Percentiles rank a stretch among this genome's conserved stretches.
phyloP scores from a whole-genome alignment of 2,329 filamentous ascomycete genomes.

The Hypoxylon sp. region DNA sequence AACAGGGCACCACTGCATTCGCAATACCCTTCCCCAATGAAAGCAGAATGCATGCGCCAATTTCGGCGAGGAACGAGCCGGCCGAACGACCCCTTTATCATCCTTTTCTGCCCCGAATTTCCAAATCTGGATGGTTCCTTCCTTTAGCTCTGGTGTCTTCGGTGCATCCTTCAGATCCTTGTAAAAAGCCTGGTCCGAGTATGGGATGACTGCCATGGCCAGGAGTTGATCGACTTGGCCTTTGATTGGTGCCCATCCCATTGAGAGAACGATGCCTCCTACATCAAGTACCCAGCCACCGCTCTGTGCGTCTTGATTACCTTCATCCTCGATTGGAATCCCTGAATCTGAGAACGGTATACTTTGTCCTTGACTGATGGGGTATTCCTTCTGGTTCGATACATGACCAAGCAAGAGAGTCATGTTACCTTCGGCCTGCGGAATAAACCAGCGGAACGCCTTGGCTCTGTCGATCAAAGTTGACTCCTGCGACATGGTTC shows the following conservation, averaged over 20 bases:
- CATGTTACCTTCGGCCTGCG: conserved; percentile 45
- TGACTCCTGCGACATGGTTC: conserved; percentile 43
- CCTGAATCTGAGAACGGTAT: conserved; percentile 50
- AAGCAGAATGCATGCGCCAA: conserved; percentile 64
- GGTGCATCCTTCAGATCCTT: conserved; percentile 58
- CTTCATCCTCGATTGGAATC: conserved; percentile 42
- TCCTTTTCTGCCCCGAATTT: conserved; percentile 58
- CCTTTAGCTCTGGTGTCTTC: conserved; percentile 58
- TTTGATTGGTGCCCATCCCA: conserved; percentile 66
- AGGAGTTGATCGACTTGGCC: conserved; percentile 63
- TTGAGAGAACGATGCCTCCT: conserved; percentile 66
- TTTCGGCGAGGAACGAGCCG: conserved; percentile 57
- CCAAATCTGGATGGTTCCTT: conserved; percentile 69
- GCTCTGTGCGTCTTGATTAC: conserved; percentile 31
- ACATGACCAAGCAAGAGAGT: conserved; percentile 50
- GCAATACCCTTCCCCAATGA: conserved; percentile 65
- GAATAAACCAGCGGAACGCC: conserved; percentile 49
- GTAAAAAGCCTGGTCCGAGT: conserved; percentile 64
- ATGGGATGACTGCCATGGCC: conserved; percentile 66
- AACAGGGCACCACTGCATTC: conserved; percentile 69
- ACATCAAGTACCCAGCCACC: conserved; percentile 69
- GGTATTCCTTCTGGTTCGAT: conserved; percentile 49
- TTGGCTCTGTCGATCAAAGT: conserved; percentile 43
- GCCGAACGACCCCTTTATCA: conserved; percentile 54
- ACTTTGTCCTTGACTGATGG: conserved; percentile 46